Base-by-base conservation (phyloP, 2,329 filamentous ascomycete species). In the Aureobasidium sp. region DNA sequence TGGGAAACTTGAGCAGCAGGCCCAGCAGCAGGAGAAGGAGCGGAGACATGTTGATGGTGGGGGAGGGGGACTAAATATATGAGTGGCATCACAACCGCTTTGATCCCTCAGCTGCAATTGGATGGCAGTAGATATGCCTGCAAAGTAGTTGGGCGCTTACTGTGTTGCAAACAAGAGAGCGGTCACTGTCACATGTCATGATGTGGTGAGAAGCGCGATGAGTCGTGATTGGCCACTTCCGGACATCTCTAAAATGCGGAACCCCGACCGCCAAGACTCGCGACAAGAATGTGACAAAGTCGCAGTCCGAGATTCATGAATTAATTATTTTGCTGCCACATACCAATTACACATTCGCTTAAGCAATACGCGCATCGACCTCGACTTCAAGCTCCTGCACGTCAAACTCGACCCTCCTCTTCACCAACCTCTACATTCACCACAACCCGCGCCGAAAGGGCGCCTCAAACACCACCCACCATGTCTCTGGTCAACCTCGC, bases 401-500 rank as follows among this genome's bases (percentile, higher is more conserved):
- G 6, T 27, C 29, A 7, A 27, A 2, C 17, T 23, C 15, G 10
- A 7, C 20, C 27, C 2, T 2, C 9, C 13, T 13, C 17, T 34
- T 6, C 17, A 20, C 20, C 20, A 36, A 34, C n/a, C 15, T 10
- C 34, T 12, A 10, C 41, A 29, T 17, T 32, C 9, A 39, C 9
- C 29, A 44, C 3, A 27, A 47, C 55, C 41, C 46, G 47, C 44
- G 58, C 56, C 64, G 57, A 62, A 55, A 62, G 48, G 63, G 57
- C 57, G 36, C 34, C 51, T 63, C 32, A 62, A 61, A 53, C 46
- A 36, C 15, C 42, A 47, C 34, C 29, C 68, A 67, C 64, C 67
- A 89, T 90, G 87, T 89, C 87, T 70, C 83, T 96, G 76, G 80
- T 84, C 72, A 85, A 87, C 76, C 83, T 96, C 66, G 82, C 85